Evolutionary conservation across 1,284 basidiomycete species (phyloP).

Genomic region (Earliella scabrosa): DNA sequence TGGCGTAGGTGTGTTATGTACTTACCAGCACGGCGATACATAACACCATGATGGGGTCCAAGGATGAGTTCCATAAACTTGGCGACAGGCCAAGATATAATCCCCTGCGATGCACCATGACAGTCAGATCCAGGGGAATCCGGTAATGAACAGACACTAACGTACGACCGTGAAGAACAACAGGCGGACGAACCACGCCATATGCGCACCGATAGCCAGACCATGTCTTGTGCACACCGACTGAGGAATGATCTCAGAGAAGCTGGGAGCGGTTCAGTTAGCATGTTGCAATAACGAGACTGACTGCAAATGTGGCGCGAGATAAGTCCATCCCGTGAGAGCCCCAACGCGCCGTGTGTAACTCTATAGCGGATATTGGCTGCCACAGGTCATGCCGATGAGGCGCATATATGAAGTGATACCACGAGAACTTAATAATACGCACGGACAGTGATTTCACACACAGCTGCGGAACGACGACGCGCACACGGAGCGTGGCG

Average conservation of each 20-base stretch:
- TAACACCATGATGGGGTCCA: constrained; percentile 65
- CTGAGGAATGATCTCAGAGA: constrained; percentile 91
- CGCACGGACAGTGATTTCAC: too few species aligned
- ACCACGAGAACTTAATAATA: too few species aligned
- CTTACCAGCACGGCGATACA: constrained; percentile 48
- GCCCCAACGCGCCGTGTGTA: too few species aligned
- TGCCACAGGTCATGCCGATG: too few species aligned
- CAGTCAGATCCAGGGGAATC: background rate
- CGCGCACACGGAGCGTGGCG: too few species aligned
- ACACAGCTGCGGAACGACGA: too few species aligned
- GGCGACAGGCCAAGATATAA: constrained; percentile 83
- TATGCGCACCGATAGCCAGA: constrained; percentile 87
- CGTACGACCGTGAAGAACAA: constrained; percentile 72
- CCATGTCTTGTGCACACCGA: constrained; percentile 91
- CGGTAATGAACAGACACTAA: constrained; percentile 6
- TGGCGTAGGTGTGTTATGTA: background rate
- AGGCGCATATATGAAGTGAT: too few species aligned
- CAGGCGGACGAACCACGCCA: constrained; percentile 76
- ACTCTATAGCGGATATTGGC: too few species aligned
- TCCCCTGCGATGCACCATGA: constrained; percentile 47
- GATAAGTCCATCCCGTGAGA: too few species aligned
- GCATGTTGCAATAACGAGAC: background rate
- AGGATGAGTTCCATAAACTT: constrained; percentile 67
- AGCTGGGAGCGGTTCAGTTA: constrained; percentile 46
- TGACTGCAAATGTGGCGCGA: too few species aligned